Conservation (phyloP, 164 flowering plant species). For the Echeveria elegans region DNA sequence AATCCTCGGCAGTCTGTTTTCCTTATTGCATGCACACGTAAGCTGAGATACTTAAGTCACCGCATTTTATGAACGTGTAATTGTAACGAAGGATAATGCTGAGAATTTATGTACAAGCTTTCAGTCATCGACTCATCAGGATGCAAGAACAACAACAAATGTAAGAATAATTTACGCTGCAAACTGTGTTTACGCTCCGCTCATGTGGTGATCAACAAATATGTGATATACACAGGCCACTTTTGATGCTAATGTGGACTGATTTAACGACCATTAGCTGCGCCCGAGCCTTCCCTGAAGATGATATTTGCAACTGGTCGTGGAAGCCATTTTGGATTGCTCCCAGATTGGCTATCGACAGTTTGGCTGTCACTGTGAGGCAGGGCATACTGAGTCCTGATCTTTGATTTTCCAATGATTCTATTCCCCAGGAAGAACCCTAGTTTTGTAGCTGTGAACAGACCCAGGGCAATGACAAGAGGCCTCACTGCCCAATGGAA, state of each 20-base stretch:
- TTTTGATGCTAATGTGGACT: background rate
- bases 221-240: too few relatives aligned
- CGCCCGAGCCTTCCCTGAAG: slow-evolving; percentile 30
- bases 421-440: slow-evolving; percentile 53
- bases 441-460: slow-evolving; percentile 67
- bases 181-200: background rate
- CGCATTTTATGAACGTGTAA: too few relatives aligned
- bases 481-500: slow-evolving; percentile 95
- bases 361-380: slow-evolving; percentile 23
- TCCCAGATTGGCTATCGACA: slow-evolving; percentile 29
- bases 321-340: slow-evolving; percentile 57
- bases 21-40: too few relatives aligned
- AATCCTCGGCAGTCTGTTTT: too few relatives aligned
- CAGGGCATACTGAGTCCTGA: slow-evolving; percentile 19
- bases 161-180: too few relatives aligned
- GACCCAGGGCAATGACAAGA: slow-evolving; percentile 55
- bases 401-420: slow-evolving; percentile 30
- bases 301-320: slow-evolving; percentile 50
- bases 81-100: too few relatives aligned
- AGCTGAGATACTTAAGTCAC: too few relatives aligned
- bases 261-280: slow-evolving; percentile 16
- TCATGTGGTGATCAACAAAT: background rate
- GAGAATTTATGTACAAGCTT: too few relatives aligned
- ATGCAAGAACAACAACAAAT: too few relatives aligned
- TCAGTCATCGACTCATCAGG: too few relatives aligned